Evolutionary conservation across 352 stramenopile genomes (phyloP).

Genomic region (Phytopythium boreale): DNA sequence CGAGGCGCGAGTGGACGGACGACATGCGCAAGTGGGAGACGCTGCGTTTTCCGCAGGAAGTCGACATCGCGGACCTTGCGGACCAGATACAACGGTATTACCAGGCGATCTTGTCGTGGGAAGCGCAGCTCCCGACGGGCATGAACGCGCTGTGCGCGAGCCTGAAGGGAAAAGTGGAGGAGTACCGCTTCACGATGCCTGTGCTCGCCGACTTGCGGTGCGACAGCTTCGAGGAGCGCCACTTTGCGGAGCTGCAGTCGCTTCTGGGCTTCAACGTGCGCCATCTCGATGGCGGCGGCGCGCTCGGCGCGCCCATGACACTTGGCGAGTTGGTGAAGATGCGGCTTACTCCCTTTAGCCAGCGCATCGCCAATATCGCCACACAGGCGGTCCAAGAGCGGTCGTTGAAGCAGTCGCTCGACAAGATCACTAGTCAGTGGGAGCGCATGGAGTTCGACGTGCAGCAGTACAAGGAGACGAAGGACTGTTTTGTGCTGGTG

Average conservation of each 20-base stretch:
- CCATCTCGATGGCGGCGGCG: conserved; percentile 13
- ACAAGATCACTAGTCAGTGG: conserved; percentile 84
- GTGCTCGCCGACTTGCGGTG: conserved; percentile 63
- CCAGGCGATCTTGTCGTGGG: conserved; percentile 37
- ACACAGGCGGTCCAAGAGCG: conserved; percentile 87
- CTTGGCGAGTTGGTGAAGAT: conserved; percentile 81
- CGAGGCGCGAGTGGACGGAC: conserved; percentile 58
- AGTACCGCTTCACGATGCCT: conserved; percentile 81
- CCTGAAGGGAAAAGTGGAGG: conserved; percentile 76
- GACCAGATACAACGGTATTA: conserved; percentile 67
- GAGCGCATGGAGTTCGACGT: conserved; percentile 86
- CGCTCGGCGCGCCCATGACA: conserved; percentile 38
- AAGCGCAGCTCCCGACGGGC: conserved; percentile 49
- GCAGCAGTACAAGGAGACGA: conserved; percentile 87
- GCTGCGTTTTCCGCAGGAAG: conserved; percentile 48
- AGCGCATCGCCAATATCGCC: conserved; percentile 81
- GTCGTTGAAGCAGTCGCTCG: conserved; percentile 87
- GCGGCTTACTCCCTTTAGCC: conserved; percentile 63
- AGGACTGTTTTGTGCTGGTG: conserved; percentile 84
- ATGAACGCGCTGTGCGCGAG: conserved; percentile 43
- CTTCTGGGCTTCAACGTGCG: conserved; percentile 82
- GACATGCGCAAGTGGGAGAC: conserved; percentile 43
- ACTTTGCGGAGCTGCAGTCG: conserved; percentile 47
- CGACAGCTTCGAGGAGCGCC: conserved; percentile 57
- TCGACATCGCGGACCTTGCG: conserved; percentile 69